Conservation (phyloP, 2,329 filamentous ascomycete species). For the Aspergillus ruber region DNA sequence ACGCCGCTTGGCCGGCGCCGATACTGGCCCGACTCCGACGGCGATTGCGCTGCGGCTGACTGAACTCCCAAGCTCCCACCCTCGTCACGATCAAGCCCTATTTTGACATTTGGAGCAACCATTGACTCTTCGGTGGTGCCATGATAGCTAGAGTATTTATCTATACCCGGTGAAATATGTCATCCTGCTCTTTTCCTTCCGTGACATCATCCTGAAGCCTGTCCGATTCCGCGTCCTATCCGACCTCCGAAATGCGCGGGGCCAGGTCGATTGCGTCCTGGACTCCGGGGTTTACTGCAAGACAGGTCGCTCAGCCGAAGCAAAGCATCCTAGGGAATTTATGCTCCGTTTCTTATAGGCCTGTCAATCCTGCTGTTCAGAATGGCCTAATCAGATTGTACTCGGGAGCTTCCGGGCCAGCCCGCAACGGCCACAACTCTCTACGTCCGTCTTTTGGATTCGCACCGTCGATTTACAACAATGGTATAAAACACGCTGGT, state of each 20-base stretch:
- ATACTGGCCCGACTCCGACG: slow-evolving; percentile 10
- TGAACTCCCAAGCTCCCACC: slow-evolving; percentile 4
- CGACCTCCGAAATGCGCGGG: slow-evolving; percentile 36
- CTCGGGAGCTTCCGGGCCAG: slow-evolving; percentile 16
- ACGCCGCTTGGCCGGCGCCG: slow-evolving; percentile 12
- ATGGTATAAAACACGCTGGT: slow-evolving; percentile 7
- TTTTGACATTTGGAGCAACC: not conserved
- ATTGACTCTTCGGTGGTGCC: slow-evolving; percentile 7
- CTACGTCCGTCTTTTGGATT: slow-evolving; percentile 11
- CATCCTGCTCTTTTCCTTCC: slow-evolving; percentile 15
- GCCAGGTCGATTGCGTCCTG: slow-evolving; percentile 33
- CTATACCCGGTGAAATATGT: slow-evolving; percentile 25
- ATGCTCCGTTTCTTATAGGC: slow-evolving; percentile 8
- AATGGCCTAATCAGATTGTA: slow-evolving; percentile 15
- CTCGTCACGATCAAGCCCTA: slow-evolving; percentile 1
- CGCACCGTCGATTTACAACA: slow-evolving; percentile 10
- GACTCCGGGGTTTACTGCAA: slow-evolving; percentile 23
- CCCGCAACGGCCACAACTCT: slow-evolving; percentile 13
- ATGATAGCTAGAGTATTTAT: slow-evolving; percentile 11
- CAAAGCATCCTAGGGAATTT: slow-evolving; percentile 13
- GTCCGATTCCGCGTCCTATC: slow-evolving; percentile 14
- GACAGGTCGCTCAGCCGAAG: slow-evolving; percentile 17
- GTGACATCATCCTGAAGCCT: slow-evolving; percentile 20
- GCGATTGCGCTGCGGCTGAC: slow-evolving; percentile 7
- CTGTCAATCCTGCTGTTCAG: slow-evolving; percentile 1